Evolutionary conservation across 257 asterid genomes (phyloP), one percentile per base, ranked within the genome.

Genomic region (Nicotiana noctiflora): DNA sequence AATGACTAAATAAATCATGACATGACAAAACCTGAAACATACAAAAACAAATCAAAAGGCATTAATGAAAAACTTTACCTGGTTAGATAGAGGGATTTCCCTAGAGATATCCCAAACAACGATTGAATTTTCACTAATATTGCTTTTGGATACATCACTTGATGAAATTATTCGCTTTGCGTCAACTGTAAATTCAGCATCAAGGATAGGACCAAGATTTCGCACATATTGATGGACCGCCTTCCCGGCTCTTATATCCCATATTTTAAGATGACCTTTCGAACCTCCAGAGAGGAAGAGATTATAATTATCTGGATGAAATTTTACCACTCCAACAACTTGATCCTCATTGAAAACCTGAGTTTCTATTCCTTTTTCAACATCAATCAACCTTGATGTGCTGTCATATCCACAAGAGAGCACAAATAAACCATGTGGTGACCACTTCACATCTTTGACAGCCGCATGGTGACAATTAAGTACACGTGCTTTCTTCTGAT

Each of bases 391-490:
- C 85, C 97, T 89, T 66, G 98, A 92, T 46, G 93, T 44, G 89
- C 98, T 91, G 84, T 95, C 99, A 51, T 92, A 95, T 81, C 99
- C 99, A 89, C 99, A 90, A 51, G 98, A 93, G 82, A 95, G 98
- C 51, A 92, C 82, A 64, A 66, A 89, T 57, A 89, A 80, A 19
- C 99, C 97, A 3, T 89, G 87, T 31, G 72, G 91, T n/a, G 97
- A 92, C 97, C 99, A 95, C 84, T 92, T 89, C 82, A 91, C 94
- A 80, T 95, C 99, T 88, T 89, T 93, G 82, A 95, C 97, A 37
- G 97, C 96, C 2, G 94, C 95, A 70, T 74, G 81, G 86, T 92
- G 97, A 82, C 37, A 84, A 57, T 87, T 89, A 55, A 93, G 82
- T 13, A 84, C 37, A 23, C 92, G 86, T 40, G 91, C 96, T 81